Base-by-base conservation (phyloP, 2,329 filamentous ascomycete species). In the Cladosporium oxysporum region DNA sequence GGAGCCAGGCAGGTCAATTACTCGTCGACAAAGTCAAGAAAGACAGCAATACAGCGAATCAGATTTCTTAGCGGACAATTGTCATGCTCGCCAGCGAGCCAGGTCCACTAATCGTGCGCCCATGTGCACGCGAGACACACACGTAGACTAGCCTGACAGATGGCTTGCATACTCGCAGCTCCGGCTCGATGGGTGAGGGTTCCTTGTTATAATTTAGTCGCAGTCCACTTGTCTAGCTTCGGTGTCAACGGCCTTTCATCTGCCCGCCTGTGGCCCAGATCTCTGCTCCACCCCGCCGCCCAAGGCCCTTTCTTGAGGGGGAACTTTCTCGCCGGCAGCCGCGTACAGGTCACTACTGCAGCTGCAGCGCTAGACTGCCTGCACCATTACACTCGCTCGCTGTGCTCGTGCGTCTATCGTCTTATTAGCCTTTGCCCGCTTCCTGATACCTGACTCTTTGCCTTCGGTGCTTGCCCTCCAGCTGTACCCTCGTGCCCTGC, bases 161-260 rank as follows among this genome's bases (percentile, higher is more conserved):
- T 58, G n/a, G 55, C 55, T 26, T 58, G 55, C 55, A 35, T 58
- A 33, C 21, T 37, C 55, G 55, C 12, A n/a, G 33, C 55, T 21
- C 55, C 55, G 31, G 55, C 33, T 21, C 31, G 33, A 23, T 37
- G 31, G 31, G n/a, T 37, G 31, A 58, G 55, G 55, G 55, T 58
- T 41, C 55, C 55, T 23, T 58, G 55, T 33, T 41, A 58, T 58
- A 58, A 58, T 14, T 58, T 58, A 58, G 52, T 55, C 52, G 52
- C 21, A 55, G 52, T 55, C 55, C 31, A 58, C 55, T 28, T 21
- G 23, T 23, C 55, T 58, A 58, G 55, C 55, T 41, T 23, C 55
- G 55, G 55, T 58, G 55, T 28, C 53, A 57, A 57, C 53, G 53
- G 28, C 29, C 29, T 57, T 29, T 33, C 10, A 55, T 29, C 52